phyloP scores from a whole-genome alignment of 352 stramenopile species.

The Phytopythium oedochilum region DNA sequence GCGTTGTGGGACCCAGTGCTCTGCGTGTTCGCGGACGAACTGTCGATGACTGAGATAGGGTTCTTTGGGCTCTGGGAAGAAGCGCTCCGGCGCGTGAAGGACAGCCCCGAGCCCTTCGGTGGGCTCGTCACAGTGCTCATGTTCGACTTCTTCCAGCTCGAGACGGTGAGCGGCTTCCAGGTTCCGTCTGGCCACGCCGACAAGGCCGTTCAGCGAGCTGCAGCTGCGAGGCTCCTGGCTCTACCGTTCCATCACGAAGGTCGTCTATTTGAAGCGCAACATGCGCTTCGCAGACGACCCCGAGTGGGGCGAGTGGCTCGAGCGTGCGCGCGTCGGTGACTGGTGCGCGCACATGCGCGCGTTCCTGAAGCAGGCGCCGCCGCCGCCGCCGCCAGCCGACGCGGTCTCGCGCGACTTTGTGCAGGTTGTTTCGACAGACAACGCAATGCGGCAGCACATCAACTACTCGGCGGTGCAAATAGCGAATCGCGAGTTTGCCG shows the following conservation, averaged over 20 bases:
- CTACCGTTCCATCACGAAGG: constrained; percentile 16
- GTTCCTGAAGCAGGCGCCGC: not conserved
- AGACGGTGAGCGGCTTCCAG: not conserved
- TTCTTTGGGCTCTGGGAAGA: constrained; percentile 25
- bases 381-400: too few species aligned
- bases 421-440: constrained; percentile 7
- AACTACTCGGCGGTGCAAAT: not conserved
- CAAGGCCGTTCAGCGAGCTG: not conserved
- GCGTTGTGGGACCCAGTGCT: constrained; percentile 9
- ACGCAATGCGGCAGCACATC: not conserved
- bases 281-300: constrained; percentile 16
- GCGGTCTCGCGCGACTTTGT: too few species aligned
- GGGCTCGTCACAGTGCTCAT: constrained; percentile 10
- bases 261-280: constrained; percentile 14
- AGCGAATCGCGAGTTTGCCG: not conserved
- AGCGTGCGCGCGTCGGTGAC: constrained; percentile 1
- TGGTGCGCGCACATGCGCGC: constrained; percentile 1
- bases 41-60: constrained; percentile 15
- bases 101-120: constrained; percentile 9
- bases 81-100: constrained; percentile 11
- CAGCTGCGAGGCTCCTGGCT: too few species aligned
- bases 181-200: constrained; percentile 5
- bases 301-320: constrained; percentile 13
- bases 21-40: constrained; percentile 17
- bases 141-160: constrained; percentile 14